Conservation (phyloP, 2,329 filamentous ascomycete genomes). For the Aspergillus sp. region DNA sequence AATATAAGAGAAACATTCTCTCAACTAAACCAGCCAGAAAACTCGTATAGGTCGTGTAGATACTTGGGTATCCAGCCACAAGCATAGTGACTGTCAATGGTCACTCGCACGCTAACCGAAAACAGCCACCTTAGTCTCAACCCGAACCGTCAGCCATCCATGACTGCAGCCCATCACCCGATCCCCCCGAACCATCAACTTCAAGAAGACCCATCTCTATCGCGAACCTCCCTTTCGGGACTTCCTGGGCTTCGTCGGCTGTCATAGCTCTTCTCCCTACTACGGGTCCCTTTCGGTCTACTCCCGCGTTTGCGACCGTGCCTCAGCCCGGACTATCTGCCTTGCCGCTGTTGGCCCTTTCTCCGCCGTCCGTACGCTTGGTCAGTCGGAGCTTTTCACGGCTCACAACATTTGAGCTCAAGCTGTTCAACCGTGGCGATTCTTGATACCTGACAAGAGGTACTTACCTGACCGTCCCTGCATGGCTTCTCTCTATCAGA, state of each 20-base stretch:
- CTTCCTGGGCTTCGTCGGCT: conserved; percentile 25
- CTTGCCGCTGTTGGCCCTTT: conserved; percentile 21
- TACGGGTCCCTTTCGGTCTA: conserved; percentile 20
- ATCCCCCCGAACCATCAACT: conserved; percentile 25
- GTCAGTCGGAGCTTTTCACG: conserved; percentile 34
- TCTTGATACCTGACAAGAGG: conserved; percentile 44
- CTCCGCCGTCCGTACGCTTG: conserved; percentile 24
- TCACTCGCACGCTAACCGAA: conserved; percentile 38
- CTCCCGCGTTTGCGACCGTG: conserved; percentile 11
- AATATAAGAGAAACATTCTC: too few species aligned
- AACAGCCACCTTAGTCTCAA: conserved; percentile 42
- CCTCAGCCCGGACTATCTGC: conserved; percentile 20
- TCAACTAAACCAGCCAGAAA: conserved; percentile 16
- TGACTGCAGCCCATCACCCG: conserved; percentile 30
- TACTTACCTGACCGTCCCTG: conserved; percentile 27
- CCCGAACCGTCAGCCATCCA: conserved; percentile 35
- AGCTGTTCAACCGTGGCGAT: conserved; percentile 43
- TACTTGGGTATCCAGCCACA: not conserved
- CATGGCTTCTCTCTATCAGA: conserved; percentile 14
- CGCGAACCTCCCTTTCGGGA: conserved; percentile 25
- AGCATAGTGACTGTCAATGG: conserved; percentile 3
- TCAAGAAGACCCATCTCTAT: conserved; percentile 21
- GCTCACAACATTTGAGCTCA: conserved; percentile 29
- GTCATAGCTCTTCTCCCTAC: conserved; percentile 7
- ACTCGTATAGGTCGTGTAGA: not conserved